These are phyloP conservation scores for Jatropha multifida DNA, from an alignment of 441 rosid genomes.

Conservation along the genomic window DNA sequence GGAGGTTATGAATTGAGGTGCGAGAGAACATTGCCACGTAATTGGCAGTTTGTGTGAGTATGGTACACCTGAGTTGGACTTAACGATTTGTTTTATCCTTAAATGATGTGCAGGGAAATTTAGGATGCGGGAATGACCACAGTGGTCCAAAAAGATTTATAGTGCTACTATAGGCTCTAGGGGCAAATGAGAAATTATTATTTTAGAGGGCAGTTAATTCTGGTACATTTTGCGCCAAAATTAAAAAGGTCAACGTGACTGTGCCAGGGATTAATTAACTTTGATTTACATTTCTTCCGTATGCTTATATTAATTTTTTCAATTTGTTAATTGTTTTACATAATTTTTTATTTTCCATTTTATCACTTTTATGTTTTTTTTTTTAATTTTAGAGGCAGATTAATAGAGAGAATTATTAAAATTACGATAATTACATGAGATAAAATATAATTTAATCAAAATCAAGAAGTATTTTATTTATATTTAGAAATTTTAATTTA, in stretches of 20 bases:
- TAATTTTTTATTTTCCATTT: too few relatives aligned
- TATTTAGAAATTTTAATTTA: too few relatives aligned
- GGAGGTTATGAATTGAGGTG: not conserved
- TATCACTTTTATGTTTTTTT: too few relatives aligned
- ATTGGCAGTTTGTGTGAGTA: not conserved
- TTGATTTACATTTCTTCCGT: too few relatives aligned
- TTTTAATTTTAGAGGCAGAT: too few relatives aligned
- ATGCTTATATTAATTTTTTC: too few relatives aligned
- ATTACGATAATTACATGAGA: too few relatives aligned
- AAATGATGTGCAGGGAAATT: not conserved
- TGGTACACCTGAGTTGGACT: not conserved
- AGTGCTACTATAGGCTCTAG: too few relatives aligned
- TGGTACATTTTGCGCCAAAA: conserved; percentile 29
- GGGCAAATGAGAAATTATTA: not conserved
- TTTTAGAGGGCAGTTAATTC: conserved; percentile 14
- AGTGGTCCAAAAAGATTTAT: not conserved
- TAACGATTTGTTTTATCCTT: not conserved
- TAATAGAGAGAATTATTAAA: too few relatives aligned
- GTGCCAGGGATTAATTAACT: not conserved
- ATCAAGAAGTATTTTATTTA: too few relatives aligned
- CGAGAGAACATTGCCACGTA: not conserved
- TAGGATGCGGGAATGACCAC: not conserved
- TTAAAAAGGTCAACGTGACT: conserved; percentile 17
- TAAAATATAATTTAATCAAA: too few relatives aligned
- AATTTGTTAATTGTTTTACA: too few relatives aligned